Evolutionary conservation across 805 yeast genomes (phyloP), one percentile per base, ranked within the genome.

Genomic region (Candida mattraensis): DNA sequence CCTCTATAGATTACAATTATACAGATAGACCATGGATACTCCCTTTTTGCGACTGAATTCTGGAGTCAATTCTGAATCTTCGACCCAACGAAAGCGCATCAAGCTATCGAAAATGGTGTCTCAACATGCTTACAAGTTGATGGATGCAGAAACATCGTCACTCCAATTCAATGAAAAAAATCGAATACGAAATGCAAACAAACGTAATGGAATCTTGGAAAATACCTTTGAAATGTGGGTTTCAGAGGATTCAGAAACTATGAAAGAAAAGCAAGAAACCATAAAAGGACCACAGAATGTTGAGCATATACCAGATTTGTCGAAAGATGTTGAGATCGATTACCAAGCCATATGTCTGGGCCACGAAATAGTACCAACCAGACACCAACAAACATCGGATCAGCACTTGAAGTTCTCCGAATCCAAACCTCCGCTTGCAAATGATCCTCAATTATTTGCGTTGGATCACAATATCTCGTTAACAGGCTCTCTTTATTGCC

Each of bases 191-290:
- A 39, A 42, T 18, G 45, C 44, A 11, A 40, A 42, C 30, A 41
- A 31, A 23, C 18, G 33, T 7, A 41, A 50, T 32, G 48, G 47
- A 0, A 35, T 47, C 2, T 28, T 44, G 8, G 56, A 53, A 17
- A 29, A 28, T 5, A 38, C 54, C 1, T 42, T 31, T 12, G 60
- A 55, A 26, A 27, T 33, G 8, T 54, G 60, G 59, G 5, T 51
- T 11, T 30, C 26, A 5, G 34, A 35, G 6, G 17, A 16, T 5
- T 36, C 24, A 12, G 28, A 18, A 12, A 30, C 25, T 22, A 22
- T 31, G 11, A 21, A 29, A 5, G 12, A 24, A 8, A 34, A 32
- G 5, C 23, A 23, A 6, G 28, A 13, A 3, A 9, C 6, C 5
- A 27, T 12, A 4, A 12, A 7, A 6, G 18, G 16, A 7, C 34